These are phyloP conservation scores for Apodospora peruviana DNA, from an alignment of 495 filamentous ascomycete genomes.

Conservation along the genomic window DNA sequence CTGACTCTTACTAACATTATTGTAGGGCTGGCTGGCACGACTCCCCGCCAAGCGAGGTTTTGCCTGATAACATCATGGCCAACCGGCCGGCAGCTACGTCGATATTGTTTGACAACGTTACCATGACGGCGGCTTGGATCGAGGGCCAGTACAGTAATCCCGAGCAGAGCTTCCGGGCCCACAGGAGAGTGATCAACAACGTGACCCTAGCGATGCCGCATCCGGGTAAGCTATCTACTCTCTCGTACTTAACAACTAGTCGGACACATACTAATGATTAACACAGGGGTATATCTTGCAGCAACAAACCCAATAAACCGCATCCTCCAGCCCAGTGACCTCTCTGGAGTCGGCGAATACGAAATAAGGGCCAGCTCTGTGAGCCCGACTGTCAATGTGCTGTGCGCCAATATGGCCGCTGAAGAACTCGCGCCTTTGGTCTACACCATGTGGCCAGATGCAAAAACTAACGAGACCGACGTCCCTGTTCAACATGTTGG, in stretches of 20 bases:
- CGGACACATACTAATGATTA: not conserved
- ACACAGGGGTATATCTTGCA: slow-evolving; percentile 52
- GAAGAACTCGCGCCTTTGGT: slow-evolving; percentile 57
- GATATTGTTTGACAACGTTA: slow-evolving; percentile 61
- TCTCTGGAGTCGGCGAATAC: slow-evolving; percentile 62
- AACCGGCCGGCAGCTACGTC: slow-evolving; percentile 48
- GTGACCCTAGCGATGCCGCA: slow-evolving; percentile 72
- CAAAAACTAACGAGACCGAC: slow-evolving; percentile 23
- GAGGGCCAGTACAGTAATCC: slow-evolving; percentile 40
- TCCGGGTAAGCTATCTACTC: slow-evolving; percentile 26
- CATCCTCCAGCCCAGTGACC: slow-evolving; percentile 61
- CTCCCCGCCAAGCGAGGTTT: slow-evolving; percentile 28
- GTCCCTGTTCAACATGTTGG: slow-evolving; percentile 17
- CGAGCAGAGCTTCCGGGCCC: slow-evolving; percentile 34
- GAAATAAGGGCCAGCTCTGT: slow-evolving; percentile 58
- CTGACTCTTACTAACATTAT: not conserved
- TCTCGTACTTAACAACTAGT: not conserved
- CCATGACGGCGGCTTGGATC: slow-evolving; percentile 57
- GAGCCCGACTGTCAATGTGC: slow-evolving; percentile 60
- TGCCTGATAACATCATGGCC: slow-evolving; percentile 18
- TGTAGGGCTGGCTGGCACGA: slow-evolving; percentile 37
- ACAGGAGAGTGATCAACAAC: slow-evolving; percentile 58
- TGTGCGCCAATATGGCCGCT: slow-evolving; percentile 58
- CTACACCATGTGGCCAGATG: slow-evolving; percentile 50
- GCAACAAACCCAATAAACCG: slow-evolving; percentile 52